Evolutionary conservation across 2,329 filamentous ascomycete genomes (phyloP).

Genomic region (Talaromyces marneffei): DNA sequence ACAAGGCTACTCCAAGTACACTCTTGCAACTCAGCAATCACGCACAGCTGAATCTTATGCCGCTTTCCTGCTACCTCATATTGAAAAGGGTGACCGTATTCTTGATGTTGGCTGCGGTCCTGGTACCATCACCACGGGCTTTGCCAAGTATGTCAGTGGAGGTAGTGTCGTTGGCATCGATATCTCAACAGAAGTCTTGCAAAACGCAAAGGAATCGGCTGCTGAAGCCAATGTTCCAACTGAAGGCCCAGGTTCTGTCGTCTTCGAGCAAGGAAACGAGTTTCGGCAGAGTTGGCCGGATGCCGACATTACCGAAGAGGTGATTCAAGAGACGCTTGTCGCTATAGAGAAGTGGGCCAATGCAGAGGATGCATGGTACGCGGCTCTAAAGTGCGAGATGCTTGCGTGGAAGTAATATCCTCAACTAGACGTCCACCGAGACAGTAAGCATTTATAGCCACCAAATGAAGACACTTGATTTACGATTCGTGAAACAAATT

Average conservation of each 20-base stretch:
- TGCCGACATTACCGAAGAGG: constrained; percentile 32
- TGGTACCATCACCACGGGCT: constrained; percentile 37
- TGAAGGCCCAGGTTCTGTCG: constrained; percentile 19
- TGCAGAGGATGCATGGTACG: constrained; percentile 37
- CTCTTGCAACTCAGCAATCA: constrained; percentile 31
- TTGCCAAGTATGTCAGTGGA: constrained; percentile 31
- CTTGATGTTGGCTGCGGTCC: constrained; percentile 44
- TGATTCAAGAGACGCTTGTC: constrained; percentile 29
- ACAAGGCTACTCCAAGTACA: constrained; percentile 36
- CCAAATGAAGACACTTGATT: neutral
- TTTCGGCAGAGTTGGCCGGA: constrained; percentile 33
- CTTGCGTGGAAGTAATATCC: constrained; percentile 36
- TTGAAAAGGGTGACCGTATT: constrained; percentile 32
- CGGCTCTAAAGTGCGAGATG: constrained; percentile 33
- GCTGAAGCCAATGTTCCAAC: constrained; percentile 25
- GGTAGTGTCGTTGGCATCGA: constrained; percentile 37
- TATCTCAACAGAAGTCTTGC: constrained; percentile 27
- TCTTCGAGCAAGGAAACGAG: constrained; percentile 32
- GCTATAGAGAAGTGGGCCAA: constrained; percentile 32
- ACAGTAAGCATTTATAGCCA: neutral
- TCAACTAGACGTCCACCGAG: neutral
- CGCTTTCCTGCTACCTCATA: constrained; percentile 37
- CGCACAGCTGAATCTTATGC: constrained; percentile 32
- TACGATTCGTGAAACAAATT: too few species aligned
- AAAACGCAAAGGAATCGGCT: constrained; percentile 22